Percentiles rank a stretch among this genome's conserved stretches.
These are phyloP conservation scores for Kluyveromyces marxianus DNA, from an alignment of 1,139 yeast genomes.

Conservation along the genomic window DNA sequence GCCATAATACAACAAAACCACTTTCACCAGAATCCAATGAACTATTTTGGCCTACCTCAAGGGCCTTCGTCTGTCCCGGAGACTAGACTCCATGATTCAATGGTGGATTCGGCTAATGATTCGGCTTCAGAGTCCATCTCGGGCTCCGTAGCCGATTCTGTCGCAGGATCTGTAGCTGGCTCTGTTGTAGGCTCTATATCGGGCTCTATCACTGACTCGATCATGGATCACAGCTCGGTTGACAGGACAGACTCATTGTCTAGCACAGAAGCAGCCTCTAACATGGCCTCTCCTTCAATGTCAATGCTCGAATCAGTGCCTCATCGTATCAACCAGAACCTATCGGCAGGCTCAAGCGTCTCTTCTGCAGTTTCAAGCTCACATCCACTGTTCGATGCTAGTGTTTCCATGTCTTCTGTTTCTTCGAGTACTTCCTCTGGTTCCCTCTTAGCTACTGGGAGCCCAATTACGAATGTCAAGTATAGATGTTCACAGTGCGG, in stretches of 20 bases:
- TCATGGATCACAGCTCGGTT: background rate
- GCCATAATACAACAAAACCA: too few relatives aligned
- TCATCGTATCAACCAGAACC: background rate
- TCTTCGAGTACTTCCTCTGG: background rate
- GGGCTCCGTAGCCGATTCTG: background rate
- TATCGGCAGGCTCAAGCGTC: background rate
- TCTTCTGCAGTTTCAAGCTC: too few relatives aligned
- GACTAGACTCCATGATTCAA: too few relatives aligned
- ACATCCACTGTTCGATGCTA: background rate
- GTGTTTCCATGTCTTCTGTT: background rate
- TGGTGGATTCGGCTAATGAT: too few relatives aligned
- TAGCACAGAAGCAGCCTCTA: background rate
- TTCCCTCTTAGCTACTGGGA: background rate
- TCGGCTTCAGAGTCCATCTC: too few relatives aligned
- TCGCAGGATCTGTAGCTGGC: background rate
- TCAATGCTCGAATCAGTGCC: background rate
- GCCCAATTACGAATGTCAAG: slow-evolving; percentile 5
- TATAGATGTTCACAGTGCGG: slow-evolving; percentile 55
- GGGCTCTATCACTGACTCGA: background rate
- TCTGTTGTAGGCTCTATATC: background rate
- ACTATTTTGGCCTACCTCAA: too few relatives aligned
- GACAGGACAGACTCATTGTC: background rate
- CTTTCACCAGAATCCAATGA: too few relatives aligned
- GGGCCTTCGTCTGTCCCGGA: too few relatives aligned
- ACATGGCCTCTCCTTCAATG: background rate